Evolutionary conservation across 1,139 yeast species (phyloP).

Genomic region (Yamadazyma conglobata): DNA sequence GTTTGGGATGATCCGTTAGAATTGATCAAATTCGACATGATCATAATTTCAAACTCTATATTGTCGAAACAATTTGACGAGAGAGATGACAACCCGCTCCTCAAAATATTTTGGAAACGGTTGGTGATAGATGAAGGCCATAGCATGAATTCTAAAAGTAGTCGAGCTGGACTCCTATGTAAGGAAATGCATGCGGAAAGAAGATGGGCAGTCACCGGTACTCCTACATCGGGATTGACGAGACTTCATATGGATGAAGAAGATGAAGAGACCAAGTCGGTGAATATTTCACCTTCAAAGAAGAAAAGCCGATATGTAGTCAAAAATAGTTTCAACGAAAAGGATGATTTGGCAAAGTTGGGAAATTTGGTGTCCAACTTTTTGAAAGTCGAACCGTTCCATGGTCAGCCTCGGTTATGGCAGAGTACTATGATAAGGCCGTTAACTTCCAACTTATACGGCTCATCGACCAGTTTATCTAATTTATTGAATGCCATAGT

Average conservation of each 20-base stretch:
- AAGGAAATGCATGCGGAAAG: conserved; percentile 52
- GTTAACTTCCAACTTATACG: conserved; percentile 33
- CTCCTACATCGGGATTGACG: conserved; percentile 70
- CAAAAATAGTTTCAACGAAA: conserved; percentile 32
- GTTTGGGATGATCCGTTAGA: conserved; percentile 28
- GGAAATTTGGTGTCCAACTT: conserved; percentile 54
- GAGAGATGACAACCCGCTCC: conserved; percentile 29
- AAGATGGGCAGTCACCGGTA: conserved; percentile 73
- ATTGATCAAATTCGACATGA: conserved; percentile 45
- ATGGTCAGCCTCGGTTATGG: conserved; percentile 48
- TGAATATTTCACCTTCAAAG: conserved; percentile 15
- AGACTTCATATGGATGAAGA: conserved; percentile 53
- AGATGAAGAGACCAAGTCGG: conserved; percentile 20
- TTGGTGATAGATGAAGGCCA: conserved; percentile 76
- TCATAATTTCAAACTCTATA: conserved; percentile 48
- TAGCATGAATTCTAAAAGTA: conserved; percentile 49
- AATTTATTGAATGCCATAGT: conserved; percentile 44
- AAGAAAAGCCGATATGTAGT: conserved; percentile 38
- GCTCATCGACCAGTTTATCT: conserved; percentile 38
- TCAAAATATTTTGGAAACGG: conserved; percentile 59
- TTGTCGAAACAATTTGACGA: conserved; percentile 37
- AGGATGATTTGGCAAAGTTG: conserved; percentile 49
- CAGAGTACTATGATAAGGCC: conserved; percentile 44
- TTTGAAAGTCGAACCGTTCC: conserved; percentile 59
- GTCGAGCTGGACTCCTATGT: conserved; percentile 50